Conservation (phyloP, 345 rosid species). For the Citrus trifoliata region DNA sequence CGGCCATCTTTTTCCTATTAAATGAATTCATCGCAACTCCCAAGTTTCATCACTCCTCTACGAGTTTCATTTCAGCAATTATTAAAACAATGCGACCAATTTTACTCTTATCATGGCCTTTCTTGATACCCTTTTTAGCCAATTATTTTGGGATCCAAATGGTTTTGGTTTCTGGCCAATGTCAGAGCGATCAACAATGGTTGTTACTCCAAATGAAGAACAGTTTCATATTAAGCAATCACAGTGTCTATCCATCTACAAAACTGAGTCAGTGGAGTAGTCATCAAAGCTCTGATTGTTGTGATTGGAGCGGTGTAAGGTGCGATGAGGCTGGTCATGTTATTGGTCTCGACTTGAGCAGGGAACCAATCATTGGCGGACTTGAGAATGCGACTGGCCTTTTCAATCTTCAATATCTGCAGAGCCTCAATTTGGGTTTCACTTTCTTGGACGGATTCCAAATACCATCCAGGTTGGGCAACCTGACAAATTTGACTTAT, state of each 20-base stretch:
- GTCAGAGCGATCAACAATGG: not conserved
- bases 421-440: slow-evolving; percentile 11
- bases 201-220: not conserved
- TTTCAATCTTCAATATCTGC: slow-evolving; percentile 16
- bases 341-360: not conserved
- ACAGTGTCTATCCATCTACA: too few relatives aligned
- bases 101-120: too few relatives aligned
- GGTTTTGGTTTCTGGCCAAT: not conserved
- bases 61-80: too few relatives aligned
- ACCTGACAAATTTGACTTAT: not conserved
- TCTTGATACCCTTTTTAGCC: not conserved
- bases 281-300: not conserved
- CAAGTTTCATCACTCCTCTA: too few relatives aligned
- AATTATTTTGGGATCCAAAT: not conserved
- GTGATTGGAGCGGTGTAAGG: slow-evolving; percentile 14
- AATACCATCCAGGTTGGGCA: slow-evolving; percentile 2
- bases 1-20: too few relatives aligned
- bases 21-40: too few relatives aligned
- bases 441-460: not conserved
- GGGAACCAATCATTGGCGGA: slow-evolving; percentile 15
- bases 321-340: slow-evolving; percentile 12
- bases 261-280: not conserved
- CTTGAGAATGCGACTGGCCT: slow-evolving; percentile 17
- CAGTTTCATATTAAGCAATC: not conserved
- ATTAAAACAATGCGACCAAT: too few relatives aligned